Percentiles rank a stretch among this genome's conserved stretches.
phyloP scores from a whole-genome alignment of 164 flowering plant genomes.

The Vitis vinifera region ASM3070453v1 NC_081809.1:5642501-5643000 shows the following conservation, averaged over 20 bases:
- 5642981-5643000: background rate
- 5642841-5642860: slow-evolving; percentile 22
- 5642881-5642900: no score
- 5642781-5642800: slow-evolving; percentile 76
- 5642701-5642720: no score
- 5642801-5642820: slow-evolving; percentile 52
- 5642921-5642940: no score
- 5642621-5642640: slow-evolving; percentile 61
- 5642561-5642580: slow-evolving; percentile 64
- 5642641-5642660: slow-evolving; percentile 72
- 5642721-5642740: background rate
- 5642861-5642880: slow-evolving; percentile 41
- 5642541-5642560: slow-evolving; percentile 41
- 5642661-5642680: slow-evolving; percentile 77
- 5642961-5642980: background rate
- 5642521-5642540: slow-evolving; percentile 66
- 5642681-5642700: slow-evolving; percentile 31
- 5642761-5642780: slow-evolving; percentile 45
- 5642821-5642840: slow-evolving; percentile 36
- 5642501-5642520: slow-evolving; percentile 53
- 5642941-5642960: background rate
- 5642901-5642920: no score
- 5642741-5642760: slow-evolving; percentile 5
- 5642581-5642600: slow-evolving; percentile 64
- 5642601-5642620: slow-evolving; percentile 68